A percentile compares a stretch with the other conserved stretches of the same genome.
Conservation (phyloP, 2,329 filamentous ascomycete species). For the Arthrobotrys entomopaga region DNA sequence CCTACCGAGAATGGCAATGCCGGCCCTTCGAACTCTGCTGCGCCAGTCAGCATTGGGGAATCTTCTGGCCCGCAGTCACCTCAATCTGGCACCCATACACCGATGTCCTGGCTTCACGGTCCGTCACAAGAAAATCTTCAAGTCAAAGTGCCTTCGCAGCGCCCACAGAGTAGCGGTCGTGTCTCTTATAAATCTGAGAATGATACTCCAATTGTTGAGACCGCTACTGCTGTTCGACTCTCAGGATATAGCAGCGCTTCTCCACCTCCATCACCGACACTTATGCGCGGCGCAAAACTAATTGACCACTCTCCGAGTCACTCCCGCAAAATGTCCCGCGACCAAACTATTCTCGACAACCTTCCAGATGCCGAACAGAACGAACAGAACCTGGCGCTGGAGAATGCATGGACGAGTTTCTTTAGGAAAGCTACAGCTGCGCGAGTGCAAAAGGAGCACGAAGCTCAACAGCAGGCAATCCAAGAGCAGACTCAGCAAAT, state of each 20-base stretch:
- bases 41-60: conserved; percentile 19
- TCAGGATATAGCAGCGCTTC: conserved; percentile 49
- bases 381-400: conserved; percentile 61
- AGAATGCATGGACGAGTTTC: conserved; percentile 72
- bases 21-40: conserved; percentile 47
- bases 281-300: conserved; percentile 28
- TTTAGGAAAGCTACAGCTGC: conserved; percentile 73
- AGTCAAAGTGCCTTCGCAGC: conserved; percentile 17
- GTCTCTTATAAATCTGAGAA: conserved; percentile 46
- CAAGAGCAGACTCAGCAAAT: not conserved
- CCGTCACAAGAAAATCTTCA: conserved; percentile 57
- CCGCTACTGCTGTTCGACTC: conserved; percentile 54
- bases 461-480: conserved; percentile 54
- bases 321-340: conserved; percentile 55
- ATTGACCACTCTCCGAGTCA: conserved; percentile 54
- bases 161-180: conserved; percentile 19
- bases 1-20: conserved; percentile 47
- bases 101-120: conserved; percentile 58
- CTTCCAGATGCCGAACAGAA: conserved; percentile 54
- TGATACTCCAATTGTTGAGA: conserved; percentile 38
- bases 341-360: conserved; percentile 53
- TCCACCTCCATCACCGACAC: conserved; percentile 45
- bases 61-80: conserved; percentile 27
- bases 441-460: conserved; percentile 66
- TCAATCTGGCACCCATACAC: conserved; percentile 56